Evolutionary conservation across 208 protist genomes (phyloP).

Genomic region (Leishmania mexicana): DNA sequence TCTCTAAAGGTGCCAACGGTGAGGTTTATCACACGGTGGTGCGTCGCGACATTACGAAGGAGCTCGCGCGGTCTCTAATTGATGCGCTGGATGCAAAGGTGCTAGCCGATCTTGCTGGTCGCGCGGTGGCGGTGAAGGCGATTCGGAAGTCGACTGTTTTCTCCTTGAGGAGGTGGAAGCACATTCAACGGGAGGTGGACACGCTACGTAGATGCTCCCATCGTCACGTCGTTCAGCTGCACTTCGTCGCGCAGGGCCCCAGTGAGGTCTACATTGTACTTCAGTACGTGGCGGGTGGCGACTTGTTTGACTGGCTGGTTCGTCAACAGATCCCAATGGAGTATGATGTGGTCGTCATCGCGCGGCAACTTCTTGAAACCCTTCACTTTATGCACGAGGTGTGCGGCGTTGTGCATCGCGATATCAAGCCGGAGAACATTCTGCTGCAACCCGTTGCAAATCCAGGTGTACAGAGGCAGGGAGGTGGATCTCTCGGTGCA

Average conservation of each 20-base stretch:
- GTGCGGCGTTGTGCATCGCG: conserved; percentile 90
- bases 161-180: conserved; percentile 47
- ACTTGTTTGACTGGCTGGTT: conserved; percentile 69
- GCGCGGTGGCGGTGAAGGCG: conserved; percentile 50
- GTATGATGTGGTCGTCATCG: conserved; percentile 48
- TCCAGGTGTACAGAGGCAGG: conserved; percentile 9
- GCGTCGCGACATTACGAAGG: conserved; percentile 22
- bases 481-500: conserved; percentile 29
- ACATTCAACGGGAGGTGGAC: conserved; percentile 53
- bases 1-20: conserved; percentile 53
- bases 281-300: conserved; percentile 45
- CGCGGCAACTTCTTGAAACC: conserved; percentile 44
- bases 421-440: conserved; percentile 97
- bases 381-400: conserved; percentile 57
- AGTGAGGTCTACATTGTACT: conserved; percentile 61
- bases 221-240: conserved; percentile 54
- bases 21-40: conserved; percentile 41
- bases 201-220: conserved; percentile 39
- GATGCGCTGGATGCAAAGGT: conserved; percentile 10
- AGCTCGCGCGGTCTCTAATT: not conserved
- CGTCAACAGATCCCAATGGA: conserved; percentile 45
- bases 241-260: conserved; percentile 48
- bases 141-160: conserved; percentile 58
- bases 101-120: conserved; percentile 18
- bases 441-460: conserved; percentile 28